Evolutionary conservation across 1,139 yeast species (phyloP).

Genomic region (Candida sanyaensis): DNA sequence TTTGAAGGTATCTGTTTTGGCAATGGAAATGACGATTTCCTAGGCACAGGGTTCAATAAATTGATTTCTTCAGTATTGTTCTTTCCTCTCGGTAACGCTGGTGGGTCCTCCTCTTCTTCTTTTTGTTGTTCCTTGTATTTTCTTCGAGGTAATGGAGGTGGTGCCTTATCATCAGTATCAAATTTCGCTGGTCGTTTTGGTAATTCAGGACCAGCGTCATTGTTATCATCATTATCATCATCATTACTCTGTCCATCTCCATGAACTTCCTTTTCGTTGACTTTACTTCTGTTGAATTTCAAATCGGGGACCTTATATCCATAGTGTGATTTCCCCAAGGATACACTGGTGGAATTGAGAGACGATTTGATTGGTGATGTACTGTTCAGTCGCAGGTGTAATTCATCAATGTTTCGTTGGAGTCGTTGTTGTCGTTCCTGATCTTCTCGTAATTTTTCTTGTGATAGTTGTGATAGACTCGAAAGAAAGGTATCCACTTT

Average conservation of each 20-base stretch:
- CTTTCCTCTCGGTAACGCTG: not conserved
- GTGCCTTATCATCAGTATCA: constrained; percentile 7
- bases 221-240: no score
- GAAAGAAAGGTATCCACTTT: constrained; percentile 38
- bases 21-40: constrained; percentile 10
- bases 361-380: constrained; percentile 22
- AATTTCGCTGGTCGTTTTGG: constrained; percentile 18
- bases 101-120: not conserved
- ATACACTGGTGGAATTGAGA: not conserved
- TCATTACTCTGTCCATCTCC: constrained; percentile 7
- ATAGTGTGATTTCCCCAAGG: constrained; percentile 5
- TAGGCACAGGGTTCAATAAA: constrained; percentile 23
- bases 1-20: constrained; percentile 1
- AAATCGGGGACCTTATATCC: constrained; percentile 19
- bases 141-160: constrained; percentile 18
- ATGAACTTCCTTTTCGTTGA: constrained; percentile 1
- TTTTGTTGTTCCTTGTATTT: constrained; percentile 7
- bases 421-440: constrained; percentile 33
- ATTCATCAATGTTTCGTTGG: constrained; percentile 32
- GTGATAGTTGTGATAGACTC: constrained; percentile 35
- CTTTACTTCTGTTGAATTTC: constrained; percentile 19
- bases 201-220: constrained; percentile 8
- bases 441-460: constrained; percentile 32
- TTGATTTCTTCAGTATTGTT: constrained; percentile 17
- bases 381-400: constrained; percentile 28